phyloP scores from a whole-genome alignment of 768 basidiomycete species.

The Gautieria morchelliformis region DNA sequence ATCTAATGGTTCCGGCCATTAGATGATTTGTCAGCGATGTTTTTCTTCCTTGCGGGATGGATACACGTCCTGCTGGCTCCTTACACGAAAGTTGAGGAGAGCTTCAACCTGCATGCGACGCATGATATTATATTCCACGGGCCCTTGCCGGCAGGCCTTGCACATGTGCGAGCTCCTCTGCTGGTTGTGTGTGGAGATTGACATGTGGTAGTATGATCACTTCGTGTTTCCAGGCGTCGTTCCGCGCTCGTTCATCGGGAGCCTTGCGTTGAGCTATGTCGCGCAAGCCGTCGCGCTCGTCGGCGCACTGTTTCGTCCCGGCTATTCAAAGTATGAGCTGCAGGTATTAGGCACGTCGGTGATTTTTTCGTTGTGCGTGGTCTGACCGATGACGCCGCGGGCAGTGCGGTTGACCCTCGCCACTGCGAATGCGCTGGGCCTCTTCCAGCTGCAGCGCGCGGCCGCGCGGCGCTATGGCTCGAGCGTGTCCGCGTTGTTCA shows the following conservation, averaged over 20 bases:
- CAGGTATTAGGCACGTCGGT: slow-evolving; percentile 54
- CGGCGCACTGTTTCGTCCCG: slow-evolving; percentile 30
- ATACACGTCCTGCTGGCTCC: slow-evolving; percentile 70
- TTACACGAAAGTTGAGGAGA: slow-evolving; percentile 95
- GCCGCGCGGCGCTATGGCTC: slow-evolving; percentile 57
- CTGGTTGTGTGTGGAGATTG: background rate
- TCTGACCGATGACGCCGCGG: background rate
- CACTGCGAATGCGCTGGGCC: slow-evolving; percentile 46
- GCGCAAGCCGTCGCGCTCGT: slow-evolving; percentile 39
- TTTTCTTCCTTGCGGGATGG: slow-evolving; percentile 28
- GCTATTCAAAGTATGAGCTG: slow-evolving; percentile 51
- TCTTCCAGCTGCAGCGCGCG: slow-evolving; percentile 56
- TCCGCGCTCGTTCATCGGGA: slow-evolving; percentile 80
- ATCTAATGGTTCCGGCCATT: too few relatives aligned
- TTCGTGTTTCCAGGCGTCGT: slow-evolving; percentile 80
- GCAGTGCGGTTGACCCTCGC: slow-evolving; percentile 72
- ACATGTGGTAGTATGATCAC: slow-evolving; percentile 71
- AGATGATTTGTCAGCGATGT: background rate
- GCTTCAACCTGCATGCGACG: slow-evolving; percentile 86
- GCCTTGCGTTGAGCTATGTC: slow-evolving; percentile 54
- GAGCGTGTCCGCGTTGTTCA: slow-evolving; percentile 46
- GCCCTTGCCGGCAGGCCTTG: slow-evolving; percentile 29
- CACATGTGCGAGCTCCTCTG: slow-evolving; percentile 28
- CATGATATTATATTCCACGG: slow-evolving; percentile 86
- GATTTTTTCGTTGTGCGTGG: background rate